Base-by-base conservation (phyloP, 352 stramenopile species). In the Saprolegnia diclina region DNA sequence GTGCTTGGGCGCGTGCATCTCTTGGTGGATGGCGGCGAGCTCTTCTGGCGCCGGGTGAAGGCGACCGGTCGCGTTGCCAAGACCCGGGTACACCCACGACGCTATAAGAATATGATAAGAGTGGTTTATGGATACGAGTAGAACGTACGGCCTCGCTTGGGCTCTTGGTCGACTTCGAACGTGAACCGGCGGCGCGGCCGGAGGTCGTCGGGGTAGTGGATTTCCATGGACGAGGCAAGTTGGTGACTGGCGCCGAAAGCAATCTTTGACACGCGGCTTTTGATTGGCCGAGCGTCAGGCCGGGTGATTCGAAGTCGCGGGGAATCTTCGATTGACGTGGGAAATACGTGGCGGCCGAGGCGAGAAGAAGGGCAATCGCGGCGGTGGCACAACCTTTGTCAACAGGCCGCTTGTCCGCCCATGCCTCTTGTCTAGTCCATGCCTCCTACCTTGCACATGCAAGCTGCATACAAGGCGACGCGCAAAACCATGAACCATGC, bases 1-100 rank as follows among this genome's bases (percentile, higher is more conserved):
- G 19, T 54, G 29, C 42, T 63, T 66, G 1, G 72, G 74, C 21
- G 72, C 57, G 0, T 80, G 50, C 0, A 82, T 67, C 40, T 78
- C 55, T 21, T 76, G 50, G 22, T 76, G 68, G 57, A 83, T 79
- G 38, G 74, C 75, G 7, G n/a, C 29, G 22, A 87, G 66, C 52
- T 83, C 75, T 52, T 65, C 57, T 7, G 26, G 22, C 24, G 26
- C 6, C 0, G 42, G 44, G 19, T 61, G 22, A 24, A 61, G 38
- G 19, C 53, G n/a, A 32, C 54, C 46, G 3, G 26, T 24, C n/a
- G 50, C 22, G 44, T 40, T 52, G 21, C 63, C 63, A 10, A 38
- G 50, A 1, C 63, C 63, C 5, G 63, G 63, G 22, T 61, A 69
- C 14, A 52, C 63, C 63, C 63, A 69, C n/a, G 42, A 61, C 9